Percentiles rank a stretch among this genome's conserved stretches.
Conservation (phyloP, 1,284 basidiomycete genomes). For the Abortiporus biennis region DNA sequence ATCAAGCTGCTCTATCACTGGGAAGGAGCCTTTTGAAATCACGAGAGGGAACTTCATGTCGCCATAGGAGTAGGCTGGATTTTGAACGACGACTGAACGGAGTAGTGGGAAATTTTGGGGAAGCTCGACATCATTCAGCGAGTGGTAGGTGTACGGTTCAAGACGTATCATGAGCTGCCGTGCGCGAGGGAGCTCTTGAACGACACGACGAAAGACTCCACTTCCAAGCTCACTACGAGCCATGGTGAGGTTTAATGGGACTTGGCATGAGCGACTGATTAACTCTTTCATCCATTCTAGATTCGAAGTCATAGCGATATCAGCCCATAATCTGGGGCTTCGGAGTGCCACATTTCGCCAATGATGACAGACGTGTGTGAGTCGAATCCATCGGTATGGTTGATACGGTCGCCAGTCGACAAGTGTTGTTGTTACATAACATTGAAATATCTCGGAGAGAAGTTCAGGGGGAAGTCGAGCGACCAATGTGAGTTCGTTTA, state of each 20-base stretch:
- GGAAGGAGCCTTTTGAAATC: not conserved
- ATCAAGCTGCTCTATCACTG: not conserved
- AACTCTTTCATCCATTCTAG: conserved; percentile 1
- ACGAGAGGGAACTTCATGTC: not conserved
- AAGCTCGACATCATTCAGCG: not conserved
- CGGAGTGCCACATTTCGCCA: conserved; percentile 9
- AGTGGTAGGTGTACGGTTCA: not conserved
- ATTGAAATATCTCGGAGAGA: not conserved
- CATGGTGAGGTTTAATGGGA: not conserved
- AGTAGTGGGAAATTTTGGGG: not conserved
- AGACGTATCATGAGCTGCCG: too few species aligned
- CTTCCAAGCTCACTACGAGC: not conserved
- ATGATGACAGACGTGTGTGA: conserved; percentile 10
- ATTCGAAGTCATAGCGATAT: not conserved
- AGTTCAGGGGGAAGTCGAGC: conserved; percentile 3
- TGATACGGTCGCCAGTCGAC: not conserved
- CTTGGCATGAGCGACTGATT: conserved; percentile 4
- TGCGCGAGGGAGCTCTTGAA: not conserved
- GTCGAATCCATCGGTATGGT: conserved; percentile 3
- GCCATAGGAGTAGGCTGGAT: not conserved
- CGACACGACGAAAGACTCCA: not conserved
- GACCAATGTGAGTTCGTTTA: not conserved
- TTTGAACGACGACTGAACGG: not conserved
- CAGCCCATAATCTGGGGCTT: conserved; percentile 6
- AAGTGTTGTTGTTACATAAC: not conserved